phyloP scores from a whole-genome alignment of 352 stramenopile species.

The Phytophthora ohioensis region DNA sequence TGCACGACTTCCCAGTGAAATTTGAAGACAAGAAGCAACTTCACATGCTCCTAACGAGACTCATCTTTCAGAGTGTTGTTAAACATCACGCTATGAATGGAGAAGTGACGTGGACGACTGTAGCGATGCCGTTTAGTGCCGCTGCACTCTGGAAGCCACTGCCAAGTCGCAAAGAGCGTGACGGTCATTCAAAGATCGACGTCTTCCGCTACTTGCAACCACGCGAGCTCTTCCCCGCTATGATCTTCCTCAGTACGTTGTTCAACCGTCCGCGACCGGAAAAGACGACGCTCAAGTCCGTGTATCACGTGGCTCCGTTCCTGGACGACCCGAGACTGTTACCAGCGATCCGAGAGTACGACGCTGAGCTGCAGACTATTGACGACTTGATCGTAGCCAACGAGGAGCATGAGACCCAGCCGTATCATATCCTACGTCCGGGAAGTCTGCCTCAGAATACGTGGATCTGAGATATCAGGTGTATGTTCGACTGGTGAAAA shows the following conservation, averaged over 20 bases:
- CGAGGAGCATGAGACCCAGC: constrained; percentile 36
- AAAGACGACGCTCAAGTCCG: constrained; percentile 37
- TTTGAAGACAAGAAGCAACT: constrained; percentile 21
- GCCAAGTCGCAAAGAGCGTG: constrained; percentile 37
- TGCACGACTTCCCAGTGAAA: constrained; percentile 41
- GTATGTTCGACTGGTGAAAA: constrained; percentile 8
- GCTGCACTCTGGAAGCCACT: constrained; percentile 53
- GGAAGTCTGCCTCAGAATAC: constrained; percentile 40
- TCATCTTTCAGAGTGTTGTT: constrained; percentile 54
- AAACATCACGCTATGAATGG: constrained; percentile 70
- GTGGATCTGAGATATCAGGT: constrained; percentile 40
- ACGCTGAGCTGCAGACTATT: constrained; percentile 34
- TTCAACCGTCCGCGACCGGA: constrained; percentile 44
- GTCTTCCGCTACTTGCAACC: constrained; percentile 42
- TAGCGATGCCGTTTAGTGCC: constrained; percentile 52
- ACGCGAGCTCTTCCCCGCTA: constrained; percentile 27
- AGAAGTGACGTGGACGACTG: constrained; percentile 50
- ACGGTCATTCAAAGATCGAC: constrained; percentile 37
- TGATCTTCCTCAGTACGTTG: constrained; percentile 41
- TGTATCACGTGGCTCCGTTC: constrained; percentile 41
- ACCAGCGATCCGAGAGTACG: constrained; percentile 31
- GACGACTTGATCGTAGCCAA: constrained; percentile 37
- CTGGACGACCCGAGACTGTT: constrained; percentile 35
- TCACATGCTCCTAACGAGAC: constrained; percentile 36
- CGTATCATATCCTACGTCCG: constrained; percentile 47